Percentiles rank a stretch among this genome's conserved stretches.
Evolutionary conservation across 2,329 filamentous ascomycete genomes (phyloP).

Genomic region (Xylariaceae sp.): DNA sequence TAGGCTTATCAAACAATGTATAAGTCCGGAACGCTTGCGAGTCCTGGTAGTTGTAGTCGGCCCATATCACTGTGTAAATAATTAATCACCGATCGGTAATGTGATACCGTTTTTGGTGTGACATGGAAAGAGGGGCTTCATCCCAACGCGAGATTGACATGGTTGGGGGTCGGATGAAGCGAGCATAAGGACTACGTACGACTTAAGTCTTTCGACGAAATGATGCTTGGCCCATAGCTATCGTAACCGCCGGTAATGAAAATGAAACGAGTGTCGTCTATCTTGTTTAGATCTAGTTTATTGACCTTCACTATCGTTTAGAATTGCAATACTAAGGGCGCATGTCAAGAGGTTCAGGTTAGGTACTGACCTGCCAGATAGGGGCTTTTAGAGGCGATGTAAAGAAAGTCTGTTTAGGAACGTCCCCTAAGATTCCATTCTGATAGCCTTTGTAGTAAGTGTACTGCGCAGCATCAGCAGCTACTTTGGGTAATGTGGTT

Average conservation of each 20-base stretch:
- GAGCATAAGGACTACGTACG: background rate
- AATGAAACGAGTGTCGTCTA: slow-evolving; percentile 9
- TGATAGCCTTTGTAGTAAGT: slow-evolving; percentile 7
- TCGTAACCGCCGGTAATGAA: slow-evolving; percentile 14
- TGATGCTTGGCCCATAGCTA: slow-evolving; percentile 13
- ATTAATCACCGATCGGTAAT: too few species aligned
- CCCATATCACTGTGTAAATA: slow-evolving; percentile 3
- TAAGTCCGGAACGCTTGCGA: slow-evolving; percentile 10
- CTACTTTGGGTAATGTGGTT: background rate
- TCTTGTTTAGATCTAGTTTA: slow-evolving; percentile 2
- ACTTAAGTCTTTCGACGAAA: slow-evolving; percentile 14
- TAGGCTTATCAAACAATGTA: slow-evolving; percentile 5
- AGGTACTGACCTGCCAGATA: slow-evolving; percentile 2
- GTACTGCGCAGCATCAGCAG: slow-evolving; percentile 6
- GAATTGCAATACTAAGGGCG: too few species aligned
- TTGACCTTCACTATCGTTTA: background rate
- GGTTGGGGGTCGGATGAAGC: too few species aligned
- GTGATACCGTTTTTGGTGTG: too few species aligned
- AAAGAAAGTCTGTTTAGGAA: slow-evolving; percentile 12
- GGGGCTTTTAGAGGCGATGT: slow-evolving; percentile 10
- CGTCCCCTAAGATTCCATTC: slow-evolving; percentile 4
- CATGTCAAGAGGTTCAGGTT: too few species aligned
- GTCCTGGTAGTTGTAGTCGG: slow-evolving; percentile 5
- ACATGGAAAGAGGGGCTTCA: too few species aligned
- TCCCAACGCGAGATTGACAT: too few species aligned